Percentiles rank a stretch among this genome's conserved stretches.
phyloP scores from a whole-genome alignment of 2,329 filamentous ascomycete species.

The Paecilomyces sp. region DNA sequence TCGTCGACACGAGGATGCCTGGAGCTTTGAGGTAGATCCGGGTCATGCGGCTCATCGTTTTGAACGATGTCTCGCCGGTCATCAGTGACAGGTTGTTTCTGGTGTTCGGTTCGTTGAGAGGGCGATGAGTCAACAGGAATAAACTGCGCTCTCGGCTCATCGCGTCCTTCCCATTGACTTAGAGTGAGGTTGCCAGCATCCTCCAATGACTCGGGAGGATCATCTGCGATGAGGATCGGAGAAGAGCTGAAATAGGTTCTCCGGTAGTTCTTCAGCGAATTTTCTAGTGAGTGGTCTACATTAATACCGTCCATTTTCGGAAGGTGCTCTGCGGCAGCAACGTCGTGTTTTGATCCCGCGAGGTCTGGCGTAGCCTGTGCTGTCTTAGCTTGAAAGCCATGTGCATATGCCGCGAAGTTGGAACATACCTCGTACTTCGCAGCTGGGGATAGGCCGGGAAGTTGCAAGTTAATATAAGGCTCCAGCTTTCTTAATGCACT shows the following conservation, averaged over 20 bases:
- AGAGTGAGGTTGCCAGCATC: conserved; percentile 29
- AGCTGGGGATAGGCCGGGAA: conserved; percentile 41
- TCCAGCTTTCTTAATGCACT: conserved; percentile 55
- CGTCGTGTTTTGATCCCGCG: conserved; percentile 40
- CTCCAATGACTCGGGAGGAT: conserved; percentile 13
- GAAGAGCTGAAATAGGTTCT: conserved; percentile 20
- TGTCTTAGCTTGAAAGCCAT: conserved; percentile 3
- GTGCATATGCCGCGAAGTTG: neutral
- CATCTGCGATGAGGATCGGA: conserved; percentile 14
- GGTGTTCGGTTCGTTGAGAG: conserved; percentile 38
- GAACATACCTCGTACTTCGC: conserved; percentile 24
- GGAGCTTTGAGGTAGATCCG: conserved; percentile 43
- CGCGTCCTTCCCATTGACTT: conserved; percentile 59
- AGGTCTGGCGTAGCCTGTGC: conserved; percentile 8
- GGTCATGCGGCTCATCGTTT: conserved; percentile 52
- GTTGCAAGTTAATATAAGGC: conserved; percentile 44
- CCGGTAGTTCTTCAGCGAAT: conserved; percentile 5
- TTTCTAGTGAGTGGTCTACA: conserved; percentile 4
- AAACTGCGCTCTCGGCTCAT: conserved; percentile 78
- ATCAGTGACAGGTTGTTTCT: conserved; percentile 71
- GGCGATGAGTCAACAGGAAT: conserved; percentile 59
- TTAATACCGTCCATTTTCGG: conserved; percentile 1
- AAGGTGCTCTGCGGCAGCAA: conserved; percentile 25
- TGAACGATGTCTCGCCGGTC: conserved; percentile 71
- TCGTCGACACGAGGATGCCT: neutral